phyloP scores from a whole-genome alignment of 257 asterid genomes.

The Plantago major region DNA sequence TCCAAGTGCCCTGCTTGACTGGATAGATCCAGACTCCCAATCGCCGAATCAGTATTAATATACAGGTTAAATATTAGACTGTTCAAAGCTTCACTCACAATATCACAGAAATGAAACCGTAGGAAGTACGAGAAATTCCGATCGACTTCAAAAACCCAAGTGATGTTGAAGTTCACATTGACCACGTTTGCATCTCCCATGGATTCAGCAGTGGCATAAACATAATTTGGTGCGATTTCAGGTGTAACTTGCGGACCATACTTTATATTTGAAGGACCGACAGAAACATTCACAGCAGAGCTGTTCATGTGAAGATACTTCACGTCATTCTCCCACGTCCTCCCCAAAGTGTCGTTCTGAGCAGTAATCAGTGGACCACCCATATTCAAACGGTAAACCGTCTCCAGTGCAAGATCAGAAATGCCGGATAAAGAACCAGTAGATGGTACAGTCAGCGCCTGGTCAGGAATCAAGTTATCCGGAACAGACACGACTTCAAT shows the following conservation, averaged over 20 bases:
- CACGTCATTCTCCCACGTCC: conserved; percentile 67
- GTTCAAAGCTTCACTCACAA: conserved; percentile 60
- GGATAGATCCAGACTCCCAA: conserved; percentile 48
- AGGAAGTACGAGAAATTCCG: conserved; percentile 48
- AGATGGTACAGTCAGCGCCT: conserved; percentile 36
- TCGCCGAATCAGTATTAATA: conserved; percentile 49
- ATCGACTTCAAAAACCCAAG: conserved; percentile 69
- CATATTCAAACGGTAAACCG: conserved; percentile 63
- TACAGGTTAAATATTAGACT: conserved; percentile 51
- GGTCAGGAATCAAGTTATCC: conserved; percentile 46
- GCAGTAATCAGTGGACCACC: conserved; percentile 70
- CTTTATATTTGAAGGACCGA: conserved; percentile 43
- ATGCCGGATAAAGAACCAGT: conserved; percentile 36
- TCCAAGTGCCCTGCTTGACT: conserved; percentile 44
- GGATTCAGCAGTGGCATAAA: conserved; percentile 69
- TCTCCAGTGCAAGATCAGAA: conserved; percentile 47
- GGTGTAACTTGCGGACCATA: conserved; percentile 41
- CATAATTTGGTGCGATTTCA: conserved; percentile 61
- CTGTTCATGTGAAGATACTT: conserved; percentile 69
- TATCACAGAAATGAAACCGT: conserved; percentile 71
- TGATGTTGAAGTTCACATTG: conserved; percentile 58
- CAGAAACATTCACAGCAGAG: conserved; percentile 48
- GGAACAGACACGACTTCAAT: conserved; percentile 70
- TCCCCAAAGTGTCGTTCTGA: conserved; percentile 65
- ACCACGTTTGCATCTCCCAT: conserved; percentile 67